Evolutionary conservation across 2,329 filamentous ascomycete species (phyloP), one percentile per base, ranked within the genome.

Genomic region (Laburnicola sp.): DNA sequence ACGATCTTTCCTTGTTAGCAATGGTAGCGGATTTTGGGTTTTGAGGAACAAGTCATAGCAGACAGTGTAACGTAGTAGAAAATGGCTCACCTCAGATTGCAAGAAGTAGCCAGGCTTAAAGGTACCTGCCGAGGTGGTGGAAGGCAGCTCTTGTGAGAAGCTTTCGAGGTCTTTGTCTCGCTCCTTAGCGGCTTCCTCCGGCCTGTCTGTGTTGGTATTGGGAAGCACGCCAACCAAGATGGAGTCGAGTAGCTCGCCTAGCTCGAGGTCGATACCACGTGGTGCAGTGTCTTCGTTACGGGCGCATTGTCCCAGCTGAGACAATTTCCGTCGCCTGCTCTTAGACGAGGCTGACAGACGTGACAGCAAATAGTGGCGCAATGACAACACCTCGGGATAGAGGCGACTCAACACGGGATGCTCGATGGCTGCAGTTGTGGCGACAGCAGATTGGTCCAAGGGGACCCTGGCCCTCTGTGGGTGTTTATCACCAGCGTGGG

Each of bases 291-390:
- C 25, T 25, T 51, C 37, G 31, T 48, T 44, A 47, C 50, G 37
- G 26, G 53, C 54, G 30, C 52, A 37, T 25, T 52, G 53, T 30
- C 69, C 67, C 46, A 68, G 59, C 38, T 71, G 74, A 66, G 69
- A 66, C 49, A 82, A 74, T 51, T 71, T 76, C 32, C 78, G 76
- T 36, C 75, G 76, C 38, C 79, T 75, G 46, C 72, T 71, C 53
- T 75, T 87, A 4, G 89, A 93, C 8, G 83, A 79, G n/a, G 71
- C 59, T 0, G 89, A 86, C 8, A 95, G 80, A 53, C 78, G 82
- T 21, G 77, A 76, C 41, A 92, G 75, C 56, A 92, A 75, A 74
- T 90, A 89, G 51, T 87, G 79, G 62, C 90, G 85, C 50, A 96
- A 76, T 0, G 85, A 85, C 48, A 83, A 71, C 9, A 91, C 80